Percentiles rank a stretch among this genome's conserved stretches.
Conservation (phyloP, 768 basidiomycete species). For the Gymnopilus dilepis region DNA sequence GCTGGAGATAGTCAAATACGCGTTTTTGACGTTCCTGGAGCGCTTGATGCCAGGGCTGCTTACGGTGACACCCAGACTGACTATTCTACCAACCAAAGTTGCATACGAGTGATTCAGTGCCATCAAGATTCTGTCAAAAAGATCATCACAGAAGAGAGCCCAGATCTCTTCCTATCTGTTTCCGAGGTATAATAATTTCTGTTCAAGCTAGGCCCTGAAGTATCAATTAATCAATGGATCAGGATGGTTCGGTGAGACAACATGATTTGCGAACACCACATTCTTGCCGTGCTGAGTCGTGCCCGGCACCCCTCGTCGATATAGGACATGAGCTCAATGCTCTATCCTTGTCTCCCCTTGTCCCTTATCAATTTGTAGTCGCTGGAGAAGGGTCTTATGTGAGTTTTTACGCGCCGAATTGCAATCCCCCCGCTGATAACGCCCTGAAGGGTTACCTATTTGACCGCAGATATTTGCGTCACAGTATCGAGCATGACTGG, state of each 20-base stretch:
- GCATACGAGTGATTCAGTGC: conserved; percentile 65
- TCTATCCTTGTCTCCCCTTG: conserved; percentile 74
- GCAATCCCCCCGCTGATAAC: not conserved
- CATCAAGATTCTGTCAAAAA: conserved; percentile 78
- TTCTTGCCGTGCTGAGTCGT: conserved; percentile 58
- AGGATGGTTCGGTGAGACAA: conserved; percentile 89
- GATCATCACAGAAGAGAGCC: conserved; percentile 79
- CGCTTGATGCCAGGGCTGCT: conserved; percentile 31
- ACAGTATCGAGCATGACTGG: conserved; percentile 70
- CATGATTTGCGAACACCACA: conserved; percentile 82
- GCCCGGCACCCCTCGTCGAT: conserved; percentile 75
- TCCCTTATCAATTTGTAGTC: conserved; percentile 85
- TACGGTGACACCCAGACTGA: conserved; percentile 47
- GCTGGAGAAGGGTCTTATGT: conserved; percentile 83
- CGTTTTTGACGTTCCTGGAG: conserved; percentile 71
- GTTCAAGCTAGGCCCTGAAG: conserved; percentile 10
- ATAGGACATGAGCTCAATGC: conserved; percentile 72
- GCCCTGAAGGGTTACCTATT: conserved; percentile 72
- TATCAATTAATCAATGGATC: not conserved
- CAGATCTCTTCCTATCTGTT: conserved; percentile 78
- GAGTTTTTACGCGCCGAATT: conserved; percentile 28
- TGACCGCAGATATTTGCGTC: conserved; percentile 76
- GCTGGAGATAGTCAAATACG: conserved; percentile 79
- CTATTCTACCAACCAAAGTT: conserved; percentile 53
- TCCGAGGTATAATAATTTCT: conserved; percentile 58